Percentiles rank a stretch among this genome's conserved stretches.
Conservation (phyloP, 371 early-diverging fungal genomes). For the Syncephalis plumigaleata region DNA sequence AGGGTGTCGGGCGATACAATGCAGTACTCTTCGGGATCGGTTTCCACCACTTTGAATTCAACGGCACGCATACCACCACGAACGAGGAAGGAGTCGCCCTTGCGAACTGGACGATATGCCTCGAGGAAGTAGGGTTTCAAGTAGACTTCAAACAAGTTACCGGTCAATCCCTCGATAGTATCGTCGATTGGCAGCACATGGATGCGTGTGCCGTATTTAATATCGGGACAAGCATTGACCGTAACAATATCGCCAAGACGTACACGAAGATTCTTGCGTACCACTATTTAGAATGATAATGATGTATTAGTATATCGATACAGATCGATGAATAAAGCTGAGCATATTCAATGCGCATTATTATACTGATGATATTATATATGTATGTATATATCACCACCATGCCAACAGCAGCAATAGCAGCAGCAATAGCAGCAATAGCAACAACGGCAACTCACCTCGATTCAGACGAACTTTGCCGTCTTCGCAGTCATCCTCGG, state of each 20-base stretch:
- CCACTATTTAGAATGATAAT: conserved; percentile 30
- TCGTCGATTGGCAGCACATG: conserved; percentile 98
- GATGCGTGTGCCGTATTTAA: conserved; percentile 90
- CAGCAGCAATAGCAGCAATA: background rate
- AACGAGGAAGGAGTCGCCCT: conserved; percentile 90
- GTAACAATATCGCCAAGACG: conserved; percentile 97
- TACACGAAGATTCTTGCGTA: conserved; percentile 93
- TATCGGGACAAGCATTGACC: conserved; percentile 88
- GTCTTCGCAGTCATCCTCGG: conserved; percentile 83
- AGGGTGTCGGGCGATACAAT: conserved; percentile 96
- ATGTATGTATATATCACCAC: too few relatives aligned
- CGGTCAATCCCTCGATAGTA: conserved; percentile 93
- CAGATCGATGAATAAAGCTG: background rate
- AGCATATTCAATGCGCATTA: background rate
- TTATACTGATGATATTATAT: too few relatives aligned
- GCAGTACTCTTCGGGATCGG: conserved; percentile 89
- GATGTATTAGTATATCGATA: background rate
- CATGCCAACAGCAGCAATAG: too few relatives aligned
- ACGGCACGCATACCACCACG: conserved; percentile 96
- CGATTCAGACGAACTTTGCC: conserved; percentile 89
- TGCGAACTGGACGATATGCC: conserved; percentile 87
- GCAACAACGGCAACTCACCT: conserved; percentile 21
- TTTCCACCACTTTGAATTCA: conserved; percentile 98
- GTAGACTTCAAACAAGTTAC: conserved; percentile 94
- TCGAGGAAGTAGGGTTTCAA: conserved; percentile 97